A percentile compares a stretch with the other conserved stretches of the same genome.
These are phyloP conservation scores for Claviceps cyperi DNA, from an alignment of 2,329 filamentous ascomycete genomes.

Conservation along the genomic window DNA sequence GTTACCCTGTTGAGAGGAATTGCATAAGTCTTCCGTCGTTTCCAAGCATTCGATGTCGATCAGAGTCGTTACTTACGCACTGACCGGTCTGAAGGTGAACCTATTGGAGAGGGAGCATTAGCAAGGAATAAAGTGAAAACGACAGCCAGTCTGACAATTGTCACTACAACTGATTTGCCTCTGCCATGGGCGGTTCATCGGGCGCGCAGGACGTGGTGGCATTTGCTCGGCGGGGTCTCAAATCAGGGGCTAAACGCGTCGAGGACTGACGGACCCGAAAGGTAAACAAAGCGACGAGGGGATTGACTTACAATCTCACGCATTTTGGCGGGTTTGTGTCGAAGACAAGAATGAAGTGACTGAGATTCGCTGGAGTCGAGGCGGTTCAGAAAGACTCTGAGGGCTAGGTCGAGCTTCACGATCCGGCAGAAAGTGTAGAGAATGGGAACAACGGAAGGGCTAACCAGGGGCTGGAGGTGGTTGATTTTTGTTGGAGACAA, in stretches of 20 bases:
- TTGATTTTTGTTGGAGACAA: slow-evolving; percentile 14
- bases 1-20: slow-evolving; percentile 57
- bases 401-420: slow-evolving; percentile 21
- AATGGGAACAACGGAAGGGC: slow-evolving; percentile 12
- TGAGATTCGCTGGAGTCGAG: slow-evolving; percentile 6
- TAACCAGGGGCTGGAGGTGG: slow-evolving; percentile 10
- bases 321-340: slow-evolving; percentile 33
- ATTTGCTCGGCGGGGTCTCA: slow-evolving; percentile 18
- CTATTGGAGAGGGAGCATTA: slow-evolving; percentile 43
- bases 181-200: neutral
- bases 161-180: slow-evolving; percentile 23
- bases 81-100: slow-evolving; percentile 99
- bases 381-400: slow-evolving; percentile 13
- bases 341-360: slow-evolving; percentile 8
- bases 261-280: slow-evolving; percentile 9
- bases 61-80: slow-evolving; percentile 85
- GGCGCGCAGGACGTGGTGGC: slow-evolving; percentile 1
- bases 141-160: slow-evolving; percentile 18
- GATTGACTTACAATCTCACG: slow-evolving; percentile 52
- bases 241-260: slow-evolving; percentile 29
- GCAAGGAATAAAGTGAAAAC: slow-evolving; percentile 25
- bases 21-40: slow-evolving; percentile 20
- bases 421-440: slow-evolving; percentile 13
- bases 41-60: slow-evolving; percentile 31
- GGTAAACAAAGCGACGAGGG: slow-evolving; percentile 4